phyloP scores from a whole-genome alignment of 805 yeast genomes.

The Kodamaea jinghongensis region DNA sequence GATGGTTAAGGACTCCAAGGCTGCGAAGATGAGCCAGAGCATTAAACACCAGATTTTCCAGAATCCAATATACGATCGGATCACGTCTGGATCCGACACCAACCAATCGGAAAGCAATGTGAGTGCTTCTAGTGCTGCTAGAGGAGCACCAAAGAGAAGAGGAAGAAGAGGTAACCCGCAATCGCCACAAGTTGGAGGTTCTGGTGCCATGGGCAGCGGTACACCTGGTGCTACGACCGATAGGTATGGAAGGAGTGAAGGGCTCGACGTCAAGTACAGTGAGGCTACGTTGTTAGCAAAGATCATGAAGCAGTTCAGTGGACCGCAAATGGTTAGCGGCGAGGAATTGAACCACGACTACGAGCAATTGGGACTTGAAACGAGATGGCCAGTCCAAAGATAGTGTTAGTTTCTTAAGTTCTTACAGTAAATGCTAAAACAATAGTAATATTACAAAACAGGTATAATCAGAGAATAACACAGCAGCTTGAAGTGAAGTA shows the following conservation, averaged over 20 bases:
- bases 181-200: no score
- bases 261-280: constrained; percentile 21
- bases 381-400: constrained; percentile 32
- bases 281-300: constrained; percentile 40
- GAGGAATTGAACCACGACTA: constrained; percentile 37
- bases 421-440: constrained; percentile 1
- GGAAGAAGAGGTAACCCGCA: constrained; percentile 34
- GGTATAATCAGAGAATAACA: constrained; percentile 4
- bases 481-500: constrained; percentile 6
- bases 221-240: constrained; percentile 2
- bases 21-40: constrained; percentile 16
- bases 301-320: constrained; percentile 42
- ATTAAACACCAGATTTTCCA: constrained; percentile 41
- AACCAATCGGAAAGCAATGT: constrained; percentile 22
- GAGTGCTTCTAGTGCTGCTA: constrained; percentile 4
- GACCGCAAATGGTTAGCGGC: constrained; percentile 33
- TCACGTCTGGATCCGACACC: constrained; percentile 42
- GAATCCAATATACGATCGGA: constrained; percentile 34
- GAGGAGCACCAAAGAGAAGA: constrained; percentile 27
- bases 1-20: constrained; percentile 16
- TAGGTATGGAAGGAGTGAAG: constrained; percentile 6
- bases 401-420: constrained; percentile 1
- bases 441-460: constrained; percentile 7
- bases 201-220: background rate
- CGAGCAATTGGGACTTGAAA: constrained; percentile 26